These are phyloP conservation scores for Brettanomyces nanus DNA, from an alignment of 805 yeast genomes.

Conservation along the genomic window DNA sequence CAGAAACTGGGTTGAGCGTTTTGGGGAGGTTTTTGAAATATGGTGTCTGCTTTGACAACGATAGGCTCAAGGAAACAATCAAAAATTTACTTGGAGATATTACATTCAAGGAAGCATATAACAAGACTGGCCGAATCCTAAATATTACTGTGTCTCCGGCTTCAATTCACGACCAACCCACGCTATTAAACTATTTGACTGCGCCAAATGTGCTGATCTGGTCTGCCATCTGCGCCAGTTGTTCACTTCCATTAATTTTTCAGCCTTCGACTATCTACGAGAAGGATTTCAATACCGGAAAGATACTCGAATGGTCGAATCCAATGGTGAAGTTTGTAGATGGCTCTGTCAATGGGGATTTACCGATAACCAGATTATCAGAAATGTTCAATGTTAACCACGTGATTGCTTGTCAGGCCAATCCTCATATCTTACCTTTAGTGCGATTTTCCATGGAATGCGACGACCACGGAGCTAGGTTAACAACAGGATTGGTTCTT, in stretches of 20 bases:
- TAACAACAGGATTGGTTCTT: conserved; percentile 27
- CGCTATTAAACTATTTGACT: conserved; percentile 69
- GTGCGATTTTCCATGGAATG: conserved; percentile 54
- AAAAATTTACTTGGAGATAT: conserved; percentile 74
- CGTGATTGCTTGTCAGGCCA: conserved; percentile 95
- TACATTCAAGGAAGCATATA: conserved; percentile 90
- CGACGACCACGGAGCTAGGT: neutral
- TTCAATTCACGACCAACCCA: conserved; percentile 83
- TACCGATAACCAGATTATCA: conserved; percentile 81
- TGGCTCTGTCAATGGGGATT: conserved; percentile 91
- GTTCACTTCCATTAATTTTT: conserved; percentile 89
- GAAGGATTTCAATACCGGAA: conserved; percentile 67
- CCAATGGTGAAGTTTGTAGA: conserved; percentile 77
- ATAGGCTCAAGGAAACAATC: conserved; percentile 66
- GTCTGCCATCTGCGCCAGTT: conserved; percentile 90
- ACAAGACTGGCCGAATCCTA: conserved; percentile 86
- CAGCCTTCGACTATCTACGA: conserved; percentile 81
- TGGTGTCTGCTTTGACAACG: conserved; percentile 85
- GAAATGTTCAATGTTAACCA: conserved; percentile 98
- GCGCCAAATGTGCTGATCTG: conserved; percentile 77
- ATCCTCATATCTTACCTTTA: conserved; percentile 91
- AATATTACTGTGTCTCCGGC: conserved; percentile 93
- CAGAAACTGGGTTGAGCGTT: conserved; percentile 43
- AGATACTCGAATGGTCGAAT: conserved; percentile 74
- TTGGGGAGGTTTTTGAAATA: conserved; percentile 62